Evolutionary conservation across 352 stramenopile genomes (phyloP), one percentile per base, ranked within the genome.

Genomic region (Phytophthora uliginosa): DNA sequence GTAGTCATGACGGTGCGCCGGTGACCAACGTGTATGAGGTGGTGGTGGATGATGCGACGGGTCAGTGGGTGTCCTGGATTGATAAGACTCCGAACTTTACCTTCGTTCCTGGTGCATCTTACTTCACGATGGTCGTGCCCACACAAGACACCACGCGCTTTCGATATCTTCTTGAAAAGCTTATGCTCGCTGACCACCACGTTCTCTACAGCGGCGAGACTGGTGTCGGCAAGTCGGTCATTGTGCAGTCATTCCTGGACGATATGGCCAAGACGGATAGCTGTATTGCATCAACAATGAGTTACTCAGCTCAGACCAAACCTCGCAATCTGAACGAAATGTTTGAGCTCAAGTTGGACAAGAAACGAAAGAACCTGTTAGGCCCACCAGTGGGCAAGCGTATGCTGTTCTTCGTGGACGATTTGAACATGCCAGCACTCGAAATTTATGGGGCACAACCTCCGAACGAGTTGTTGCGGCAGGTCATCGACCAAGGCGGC

Each of bases 61-160:
- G 83, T 0, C 82, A 85, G n/a, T 95, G 89, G 86, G 64, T 84
- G 7, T 90, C 92, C 18, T 99, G 96, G 96, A 64, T 90, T 10
- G 84, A 93, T 7, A 94, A 98, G 52, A 97, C 95, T 0, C 93
- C 92, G 7, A 75, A 79, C 8, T 99, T 99, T 51, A 86, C 81
- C 3, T 99, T 97, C 64, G 78, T 95, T 20, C 77, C 84, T 18
- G 82, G 69, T 1, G 79, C 90, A 15, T 97, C 94, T 7, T 99
- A 99, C 78, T 99, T 99, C 69, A 90, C 91, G 3, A 95, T 99
- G 85, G 85, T 99, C 17, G 96, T 99, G 2, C 96, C 96, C 0
- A 99, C 96, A 0, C 85, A 94, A 63, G 96, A 99, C 62, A 99
- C 96, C 4, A 98, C 93, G n/a, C 87, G 94, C 1, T 99, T 98